These are phyloP conservation scores for Dryas alaskensis DNA, from an alignment of 306 rosid species.

Conservation along the genomic window DNA sequence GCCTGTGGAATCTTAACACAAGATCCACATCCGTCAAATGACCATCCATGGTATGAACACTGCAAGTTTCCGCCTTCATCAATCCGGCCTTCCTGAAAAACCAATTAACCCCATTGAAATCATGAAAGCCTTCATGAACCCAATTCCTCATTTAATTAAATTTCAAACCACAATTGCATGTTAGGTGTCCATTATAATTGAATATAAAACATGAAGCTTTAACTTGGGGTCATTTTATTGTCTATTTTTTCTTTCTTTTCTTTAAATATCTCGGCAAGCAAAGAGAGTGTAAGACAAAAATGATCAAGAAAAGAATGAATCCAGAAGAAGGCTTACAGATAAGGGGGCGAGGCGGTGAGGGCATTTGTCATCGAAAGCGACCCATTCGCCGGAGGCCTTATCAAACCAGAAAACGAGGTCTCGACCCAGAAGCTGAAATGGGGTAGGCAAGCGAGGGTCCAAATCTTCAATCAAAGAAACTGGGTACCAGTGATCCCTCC, in stretches of 20 bases:
- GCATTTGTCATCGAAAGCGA: constrained; percentile 87
- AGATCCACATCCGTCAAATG: constrained; percentile 83
- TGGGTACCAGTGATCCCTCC: constrained; percentile 99
- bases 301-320: neutral
- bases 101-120: constrained; percentile 18
- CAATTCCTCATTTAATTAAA: neutral
- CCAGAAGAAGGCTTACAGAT: constrained; percentile 52
- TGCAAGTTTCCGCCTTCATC: constrained; percentile 92
- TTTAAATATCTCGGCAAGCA: constrained; percentile 14
- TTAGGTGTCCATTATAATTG: neutral
- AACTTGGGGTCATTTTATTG: neutral
- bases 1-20: constrained; percentile 90
- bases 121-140: neutral
- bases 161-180: neutral
- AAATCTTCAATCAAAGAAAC: constrained; percentile 88
- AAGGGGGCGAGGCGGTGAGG: constrained; percentile 98
- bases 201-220: neutral
- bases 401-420: constrained; percentile 87
- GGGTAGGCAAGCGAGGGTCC: constrained; percentile 65
- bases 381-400: constrained; percentile 61
- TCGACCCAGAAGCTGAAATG: constrained; percentile 93
- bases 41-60: constrained; percentile 99
- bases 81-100: constrained; percentile 83
- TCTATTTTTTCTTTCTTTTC: neutral
- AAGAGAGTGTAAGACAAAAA: constrained; percentile 5